Evolutionary conservation across 2,329 filamentous ascomycete species (phyloP), one percentile per base, ranked within the genome.

Genomic region (Cladosporium colombiae): DNA sequence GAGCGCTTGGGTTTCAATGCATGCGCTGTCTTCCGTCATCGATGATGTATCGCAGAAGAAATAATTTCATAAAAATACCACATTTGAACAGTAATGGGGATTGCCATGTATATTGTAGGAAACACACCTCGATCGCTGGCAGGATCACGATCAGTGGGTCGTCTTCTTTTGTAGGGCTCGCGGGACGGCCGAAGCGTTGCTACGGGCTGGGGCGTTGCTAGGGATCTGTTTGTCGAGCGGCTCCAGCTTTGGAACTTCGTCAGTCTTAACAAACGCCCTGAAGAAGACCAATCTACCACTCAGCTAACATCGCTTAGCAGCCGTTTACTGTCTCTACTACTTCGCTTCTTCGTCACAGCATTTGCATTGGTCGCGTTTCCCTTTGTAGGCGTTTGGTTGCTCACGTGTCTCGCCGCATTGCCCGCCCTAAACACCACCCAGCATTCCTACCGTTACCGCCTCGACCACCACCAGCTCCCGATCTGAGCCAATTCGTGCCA

Each of bases 371-470:
- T 53, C 8, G 25, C 50, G 60, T 53, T 53, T 35, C 49, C 40
- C 49, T 53, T 27, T 55, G 21, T 5, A 21, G 33, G 52, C 52
- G 52, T 55, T 55, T 10, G 11, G 29, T 21, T 46, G 40, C 18
- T 55, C 61, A 44, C 27, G 14, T 25, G 31, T 23, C 23, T 33
- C 23, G 25, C 25, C 23, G 49, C 49, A 29, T 52, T 13, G 27
- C 27, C 23, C 56, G 50, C 50, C 49, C 50, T 49, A 49, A 53
- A 18, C 31, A 23, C 33, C 23, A 25, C 18, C 50, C 33, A 63
- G 50, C 61, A 63, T 63, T 63, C 61, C 61, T 63, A 46, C 33
- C 50, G 61, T 63, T 46, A 56, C 61, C 61, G 35, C 61, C 33
- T 31, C 61, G 61, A 63, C 61, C 61, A 50, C 21, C 31, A 23